Evolutionary conservation across 208 protist species (phyloP).

Genomic region (Lotmaria passim): DNA sequence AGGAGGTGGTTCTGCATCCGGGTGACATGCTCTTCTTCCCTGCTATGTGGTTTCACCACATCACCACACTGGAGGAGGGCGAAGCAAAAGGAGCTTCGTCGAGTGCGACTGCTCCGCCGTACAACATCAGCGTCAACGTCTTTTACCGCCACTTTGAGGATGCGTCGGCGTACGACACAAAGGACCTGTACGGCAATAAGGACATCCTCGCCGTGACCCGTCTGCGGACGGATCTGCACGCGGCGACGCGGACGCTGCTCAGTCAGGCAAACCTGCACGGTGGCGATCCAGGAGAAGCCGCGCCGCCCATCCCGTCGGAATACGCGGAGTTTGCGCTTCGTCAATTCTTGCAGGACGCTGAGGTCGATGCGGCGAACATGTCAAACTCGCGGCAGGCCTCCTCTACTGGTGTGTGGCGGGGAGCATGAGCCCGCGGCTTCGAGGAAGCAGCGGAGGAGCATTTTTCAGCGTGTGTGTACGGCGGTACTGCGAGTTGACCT

Average conservation of each 20-base stretch:
- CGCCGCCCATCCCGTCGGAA: conserved; percentile 33
- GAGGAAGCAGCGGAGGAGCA: neutral
- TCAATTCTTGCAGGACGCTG: conserved; percentile 82
- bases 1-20: conserved; percentile 79
- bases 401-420: neutral
- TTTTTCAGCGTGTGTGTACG: too few relatives aligned
- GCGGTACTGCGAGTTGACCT: too few relatives aligned
- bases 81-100: neutral
- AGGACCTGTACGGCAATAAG: conserved; percentile 93
- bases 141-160: conserved; percentile 85
- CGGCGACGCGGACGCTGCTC: conserved; percentile 33
- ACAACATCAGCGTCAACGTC: conserved; percentile 88
- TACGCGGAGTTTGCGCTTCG: conserved; percentile 85
- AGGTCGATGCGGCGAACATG: conserved; percentile 54
- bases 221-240: conserved; percentile 52
- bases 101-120: conserved; percentile 1
- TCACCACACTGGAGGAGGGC: conserved; percentile 61
- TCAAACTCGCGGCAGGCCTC: neutral
- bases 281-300: neutral
- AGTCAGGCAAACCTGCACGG: conserved; percentile 2
- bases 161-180: conserved; percentile 66
- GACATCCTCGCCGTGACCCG: conserved; percentile 65
- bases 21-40: conserved; percentile 95
- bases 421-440: neutral
- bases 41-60: conserved; percentile 93